Evolutionary conservation across 1,284 basidiomycete genomes (phyloP).

Genomic region (Peniophora sp.): DNA sequence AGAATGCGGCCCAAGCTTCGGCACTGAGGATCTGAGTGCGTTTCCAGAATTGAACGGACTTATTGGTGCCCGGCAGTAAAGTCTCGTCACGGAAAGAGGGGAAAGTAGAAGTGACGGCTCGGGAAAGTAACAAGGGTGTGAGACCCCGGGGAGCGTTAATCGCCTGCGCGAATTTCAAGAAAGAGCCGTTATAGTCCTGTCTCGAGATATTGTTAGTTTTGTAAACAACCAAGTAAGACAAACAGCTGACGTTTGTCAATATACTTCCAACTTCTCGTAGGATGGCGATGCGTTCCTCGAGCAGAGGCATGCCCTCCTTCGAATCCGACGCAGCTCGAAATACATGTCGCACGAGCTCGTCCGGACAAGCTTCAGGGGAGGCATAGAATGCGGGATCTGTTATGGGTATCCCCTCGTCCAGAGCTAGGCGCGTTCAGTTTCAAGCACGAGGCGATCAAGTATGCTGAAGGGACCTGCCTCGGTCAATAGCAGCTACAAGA

Average conservation of each 20-base stretch:
- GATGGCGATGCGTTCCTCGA: slow-evolving; percentile 59
- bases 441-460: neutral
- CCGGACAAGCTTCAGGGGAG: slow-evolving; percentile 56
- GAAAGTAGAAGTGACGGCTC: slow-evolving; percentile 62
- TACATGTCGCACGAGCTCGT: slow-evolving; percentile 53
- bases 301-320: slow-evolving; percentile 56
- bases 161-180: slow-evolving; percentile 52
- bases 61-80: slow-evolving; percentile 43
- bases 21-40: slow-evolving; percentile 80
- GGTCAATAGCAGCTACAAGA: slow-evolving; percentile 67
- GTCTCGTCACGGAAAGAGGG: slow-evolving; percentile 71
- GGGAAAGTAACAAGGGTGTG: slow-evolving; percentile 64
- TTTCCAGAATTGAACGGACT: slow-evolving; percentile 67
- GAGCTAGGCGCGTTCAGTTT: slow-evolving; percentile 25
- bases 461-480: slow-evolving; percentile 38
- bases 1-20: slow-evolving; percentile 79
- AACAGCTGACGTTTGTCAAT: slow-evolving; percentile 47
- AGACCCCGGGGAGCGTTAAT: slow-evolving; percentile 52
- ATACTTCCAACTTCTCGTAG: slow-evolving; percentile 68
- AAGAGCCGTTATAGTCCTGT: slow-evolving; percentile 67
- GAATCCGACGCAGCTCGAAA: slow-evolving; percentile 55
- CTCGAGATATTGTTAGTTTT: neutral
- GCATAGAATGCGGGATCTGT: slow-evolving; percentile 71
- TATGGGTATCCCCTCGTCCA: slow-evolving; percentile 64
- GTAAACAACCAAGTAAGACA: neutral